Base-by-base conservation (phyloP, 306 rosid species). In the Biancaea sappan region DNA sequence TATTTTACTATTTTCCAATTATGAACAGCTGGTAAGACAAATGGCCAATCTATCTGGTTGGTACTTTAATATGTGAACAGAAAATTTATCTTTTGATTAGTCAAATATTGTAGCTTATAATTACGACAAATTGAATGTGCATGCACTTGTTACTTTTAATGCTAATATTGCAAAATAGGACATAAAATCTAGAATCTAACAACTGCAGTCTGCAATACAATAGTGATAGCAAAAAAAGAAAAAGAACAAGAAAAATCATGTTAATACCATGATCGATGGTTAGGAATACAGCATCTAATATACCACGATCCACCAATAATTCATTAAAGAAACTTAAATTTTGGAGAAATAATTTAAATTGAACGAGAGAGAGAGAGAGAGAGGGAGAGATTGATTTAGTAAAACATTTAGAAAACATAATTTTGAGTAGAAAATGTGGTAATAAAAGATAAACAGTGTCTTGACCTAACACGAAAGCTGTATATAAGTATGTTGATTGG, bases 91-190 rank as follows among this genome's bases (percentile, higher is more conserved):
- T 57, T 47, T 47, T 22, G 59, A 47, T 43, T 28, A 32, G 66
- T 73, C 59, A 62, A 43, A 26, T n/a, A n/a, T 32, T 25, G 24
- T 52, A n/a, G 70, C 22, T 40, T 35, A 2, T 38, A 62, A 59
- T 18, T 18, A 67, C 31, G 44, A 19, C 51, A 8, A 38, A 35
- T 28, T 7, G 22, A 59, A 32, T 28, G 16, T 4, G 50, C 43
- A 70, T 10, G 72, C 77, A 71, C 68, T 26, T 19, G 31, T 60
- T 8, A 47, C 15, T 41, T 46, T 21, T 35, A 59, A 21, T n/a
- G 44, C 2, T 19, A n/a, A n/a, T 19, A 41, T 9, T 18, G 13
- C 35, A 41, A 37, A 43, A 58, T 18, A 43, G 46, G 34, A n/a
- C 44, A 32, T 3, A 4, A 50, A 44, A 46, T 11, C 8, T 46